These are phyloP conservation scores for Melanopsichium pennsylvanicum DNA, from an alignment of 1,284 basidiomycete species.

Conservation along the genomic window DNA sequence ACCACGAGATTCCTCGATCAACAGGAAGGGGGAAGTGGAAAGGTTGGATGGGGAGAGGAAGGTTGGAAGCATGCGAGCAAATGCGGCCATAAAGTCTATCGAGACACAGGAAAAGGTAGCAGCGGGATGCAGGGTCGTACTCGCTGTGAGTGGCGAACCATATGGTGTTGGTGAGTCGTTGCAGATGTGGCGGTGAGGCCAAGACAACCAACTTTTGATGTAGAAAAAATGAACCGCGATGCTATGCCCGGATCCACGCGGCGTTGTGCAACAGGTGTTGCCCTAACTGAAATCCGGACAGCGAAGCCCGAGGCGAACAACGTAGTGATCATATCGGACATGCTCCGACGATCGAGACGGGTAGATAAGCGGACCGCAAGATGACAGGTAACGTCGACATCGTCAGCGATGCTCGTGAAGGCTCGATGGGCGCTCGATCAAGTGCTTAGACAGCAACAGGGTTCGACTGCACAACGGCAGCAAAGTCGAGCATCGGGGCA, in stretches of 20 bases:
- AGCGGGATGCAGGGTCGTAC: neutral
- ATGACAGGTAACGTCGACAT: too few relatives aligned
- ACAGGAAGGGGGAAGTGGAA: neutral
- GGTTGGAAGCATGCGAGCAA: neutral
- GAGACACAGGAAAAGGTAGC: neutral
- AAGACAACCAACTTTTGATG: neutral
- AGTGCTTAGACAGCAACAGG: slow-evolving; percentile 43
- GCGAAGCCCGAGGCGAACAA: too few relatives aligned
- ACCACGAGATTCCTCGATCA: too few relatives aligned
- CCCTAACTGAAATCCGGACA: too few relatives aligned
- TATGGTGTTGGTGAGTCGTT: neutral
- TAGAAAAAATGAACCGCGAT: neutral
- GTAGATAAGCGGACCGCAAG: neutral
- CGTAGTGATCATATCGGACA: neutral
- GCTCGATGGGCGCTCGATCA: neutral
- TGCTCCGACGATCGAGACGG: neutral
- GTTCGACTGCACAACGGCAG: slow-evolving; percentile 50
- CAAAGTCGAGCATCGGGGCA: slow-evolving; percentile 49
- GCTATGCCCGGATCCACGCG: too few relatives aligned
- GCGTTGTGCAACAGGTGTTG: too few relatives aligned
- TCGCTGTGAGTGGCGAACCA: neutral
- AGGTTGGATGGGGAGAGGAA: neutral
- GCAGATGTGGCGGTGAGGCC: neutral
- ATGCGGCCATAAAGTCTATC: neutral
- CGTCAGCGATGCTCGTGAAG: too few relatives aligned